Evolutionary conservation across 179 eudicot species (phyloP).

Genomic region (Drosera spatulata): DNA sequence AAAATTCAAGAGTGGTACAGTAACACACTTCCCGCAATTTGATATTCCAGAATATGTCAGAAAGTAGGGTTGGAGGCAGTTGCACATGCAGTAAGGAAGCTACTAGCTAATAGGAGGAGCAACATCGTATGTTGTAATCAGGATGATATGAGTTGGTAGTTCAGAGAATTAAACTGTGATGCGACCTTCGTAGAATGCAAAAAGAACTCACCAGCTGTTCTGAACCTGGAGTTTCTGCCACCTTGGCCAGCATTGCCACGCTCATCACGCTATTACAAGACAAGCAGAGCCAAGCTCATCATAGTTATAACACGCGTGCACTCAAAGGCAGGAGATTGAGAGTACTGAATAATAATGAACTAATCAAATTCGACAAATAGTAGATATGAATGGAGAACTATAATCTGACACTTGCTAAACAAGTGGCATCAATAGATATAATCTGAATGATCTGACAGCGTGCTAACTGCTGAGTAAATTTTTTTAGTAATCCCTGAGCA

Average conservation of each 20-base stretch:
- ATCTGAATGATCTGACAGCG: too few relatives aligned
- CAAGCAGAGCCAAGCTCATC: conserved; percentile 77
- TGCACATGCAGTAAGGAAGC: too few relatives aligned
- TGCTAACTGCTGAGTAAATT: too few relatives aligned
- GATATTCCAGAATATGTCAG: not conserved
- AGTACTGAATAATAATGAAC: too few relatives aligned
- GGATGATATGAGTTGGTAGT: not conserved
- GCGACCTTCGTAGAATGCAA: not conserved
- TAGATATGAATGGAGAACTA: too few relatives aligned
- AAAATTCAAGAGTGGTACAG: not conserved
- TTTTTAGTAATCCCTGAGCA: too few relatives aligned
- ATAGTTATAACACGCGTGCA: conserved; percentile 54
- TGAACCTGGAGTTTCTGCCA: conserved; percentile 45
- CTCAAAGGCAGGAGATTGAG: conserved; percentile 36
- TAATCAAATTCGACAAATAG: too few relatives aligned
- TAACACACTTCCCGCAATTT: not conserved
- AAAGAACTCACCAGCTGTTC: conserved; percentile 42
- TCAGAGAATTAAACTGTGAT: not conserved
- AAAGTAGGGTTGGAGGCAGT: not conserved
- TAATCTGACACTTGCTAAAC: too few relatives aligned
- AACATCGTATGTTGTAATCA: not conserved
- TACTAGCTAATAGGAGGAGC: too few relatives aligned
- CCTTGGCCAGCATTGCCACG: conserved; percentile 56
- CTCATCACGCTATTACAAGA: conserved; percentile 88
- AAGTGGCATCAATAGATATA: too few relatives aligned